Conservation (phyloP, 768 basidiomycete genomes). For the Phlebiopsis gigantea region DNA sequence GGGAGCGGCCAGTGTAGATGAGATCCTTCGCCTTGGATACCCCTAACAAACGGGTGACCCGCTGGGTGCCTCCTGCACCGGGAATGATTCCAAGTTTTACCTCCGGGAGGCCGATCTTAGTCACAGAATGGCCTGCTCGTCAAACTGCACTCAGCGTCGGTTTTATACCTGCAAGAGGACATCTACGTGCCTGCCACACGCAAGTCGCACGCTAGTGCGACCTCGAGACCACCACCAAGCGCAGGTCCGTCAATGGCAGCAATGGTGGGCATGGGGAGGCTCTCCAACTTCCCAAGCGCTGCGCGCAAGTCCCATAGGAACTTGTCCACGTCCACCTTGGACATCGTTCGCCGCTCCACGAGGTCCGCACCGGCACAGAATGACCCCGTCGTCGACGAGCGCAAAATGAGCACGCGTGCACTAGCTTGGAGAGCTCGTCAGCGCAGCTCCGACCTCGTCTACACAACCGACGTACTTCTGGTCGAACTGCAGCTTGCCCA, state of each 20-base stretch:
- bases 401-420: slow-evolving; percentile 76
- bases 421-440: slow-evolving; percentile 29
- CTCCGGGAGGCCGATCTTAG: slow-evolving; percentile 87
- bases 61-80: slow-evolving; percentile 87
- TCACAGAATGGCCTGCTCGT: slow-evolving; percentile 51
- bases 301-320: slow-evolving; percentile 74
- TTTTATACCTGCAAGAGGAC: background rate
- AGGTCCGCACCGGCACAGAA: slow-evolving; percentile 96
- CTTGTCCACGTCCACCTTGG: slow-evolving; percentile 60
- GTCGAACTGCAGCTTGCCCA: slow-evolving; percentile 64
- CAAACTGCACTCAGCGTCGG: background rate
- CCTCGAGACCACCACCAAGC: slow-evolving; percentile 87
- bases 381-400: slow-evolving; percentile 67
- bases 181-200: slow-evolving; percentile 70
- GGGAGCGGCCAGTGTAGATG: slow-evolving; percentile 73
- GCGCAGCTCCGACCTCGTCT: background rate
- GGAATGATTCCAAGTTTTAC: slow-evolving; percentile 78
- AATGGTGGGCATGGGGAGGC: slow-evolving; percentile 82
- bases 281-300: slow-evolving; percentile 71
- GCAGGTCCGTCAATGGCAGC: slow-evolving; percentile 87
- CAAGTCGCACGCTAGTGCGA: slow-evolving; percentile 85
- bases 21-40: slow-evolving; percentile 79
- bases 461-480: slow-evolving; percentile 40
- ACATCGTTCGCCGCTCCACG: slow-evolving; percentile 80
- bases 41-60: slow-evolving; percentile 73